These are phyloP conservation scores for Bimuria novae-zelandiae DNA, from an alignment of 2,329 filamentous ascomycete species.

Conservation along the genomic window DNA sequence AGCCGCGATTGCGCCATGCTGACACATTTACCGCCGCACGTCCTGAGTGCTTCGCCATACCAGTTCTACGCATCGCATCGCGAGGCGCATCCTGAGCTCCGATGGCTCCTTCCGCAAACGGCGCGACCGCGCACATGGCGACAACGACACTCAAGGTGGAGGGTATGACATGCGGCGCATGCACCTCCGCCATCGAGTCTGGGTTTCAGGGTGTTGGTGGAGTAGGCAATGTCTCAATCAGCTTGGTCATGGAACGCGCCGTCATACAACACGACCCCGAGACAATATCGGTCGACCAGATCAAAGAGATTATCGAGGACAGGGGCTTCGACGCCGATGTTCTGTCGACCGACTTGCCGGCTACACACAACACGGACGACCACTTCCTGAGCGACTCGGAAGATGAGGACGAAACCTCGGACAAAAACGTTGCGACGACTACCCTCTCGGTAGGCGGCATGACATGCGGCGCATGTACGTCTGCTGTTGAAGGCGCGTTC, in stretches of 20 bases:
- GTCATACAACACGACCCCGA: conserved; percentile 86
- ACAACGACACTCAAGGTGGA: conserved; percentile 90
- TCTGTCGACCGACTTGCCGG: conserved; percentile 80
- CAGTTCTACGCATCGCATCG: too few relatives aligned
- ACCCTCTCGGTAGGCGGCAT: conserved; percentile 82
- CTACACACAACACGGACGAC: conserved; percentile 52
- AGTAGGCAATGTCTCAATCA: conserved; percentile 85
- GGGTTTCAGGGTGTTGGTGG: conserved; percentile 84
- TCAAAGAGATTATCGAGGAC: conserved; percentile 88
- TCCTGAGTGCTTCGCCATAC: too few relatives aligned
- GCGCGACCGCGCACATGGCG: conserved; percentile 65
- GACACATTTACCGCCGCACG: too few relatives aligned
- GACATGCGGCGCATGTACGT: conserved; percentile 90
- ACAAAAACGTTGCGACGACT: conserved; percentile 60
- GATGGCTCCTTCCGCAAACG: conserved; percentile 33
- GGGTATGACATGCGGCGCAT: conserved; percentile 88
- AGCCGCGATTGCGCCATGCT: too few relatives aligned
- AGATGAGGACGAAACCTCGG: conserved; percentile 34
- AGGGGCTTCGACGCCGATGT: conserved; percentile 89
- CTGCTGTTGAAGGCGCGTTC: conserved; percentile 81
- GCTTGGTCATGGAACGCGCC: conserved; percentile 93
- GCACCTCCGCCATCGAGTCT: conserved; percentile 91
- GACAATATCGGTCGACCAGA: conserved; percentile 72
- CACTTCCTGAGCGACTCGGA: conserved; percentile 44
- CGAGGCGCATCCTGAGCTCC: too few relatives aligned